phyloP scores from a whole-genome alignment of 768 basidiomycete genomes.

The Lanmaoa rubissima region DNA sequence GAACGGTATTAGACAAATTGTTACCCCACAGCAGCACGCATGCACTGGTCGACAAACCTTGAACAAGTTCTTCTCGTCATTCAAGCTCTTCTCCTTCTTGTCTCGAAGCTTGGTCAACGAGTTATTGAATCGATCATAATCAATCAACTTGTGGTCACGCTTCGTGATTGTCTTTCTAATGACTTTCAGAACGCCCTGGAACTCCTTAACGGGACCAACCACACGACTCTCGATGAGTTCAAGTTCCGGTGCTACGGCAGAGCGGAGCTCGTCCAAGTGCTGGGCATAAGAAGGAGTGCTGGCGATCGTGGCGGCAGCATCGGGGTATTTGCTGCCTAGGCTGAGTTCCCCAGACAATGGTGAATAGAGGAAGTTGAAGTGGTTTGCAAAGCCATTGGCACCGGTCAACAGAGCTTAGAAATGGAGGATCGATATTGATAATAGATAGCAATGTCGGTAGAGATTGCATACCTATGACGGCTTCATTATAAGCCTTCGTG shows the following conservation, averaged over 20 bases:
- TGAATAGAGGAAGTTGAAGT: constrained; percentile 61
- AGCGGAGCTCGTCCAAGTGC: constrained; percentile 79
- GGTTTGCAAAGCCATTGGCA: constrained; percentile 60
- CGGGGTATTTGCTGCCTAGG: constrained; percentile 74
- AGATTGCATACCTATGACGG: constrained; percentile 56
- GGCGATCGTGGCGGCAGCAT: constrained; percentile 70
- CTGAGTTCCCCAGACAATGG: constrained; percentile 77
- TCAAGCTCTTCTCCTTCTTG: constrained; percentile 96
- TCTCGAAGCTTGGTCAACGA: constrained; percentile 92
- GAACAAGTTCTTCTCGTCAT: constrained; percentile 95
- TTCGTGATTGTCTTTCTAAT: constrained; percentile 95
- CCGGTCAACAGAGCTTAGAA: constrained; percentile 61
- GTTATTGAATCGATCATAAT: constrained; percentile 97
- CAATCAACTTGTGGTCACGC: constrained; percentile 94
- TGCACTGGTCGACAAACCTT: constrained; percentile 52
- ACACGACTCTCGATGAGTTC: constrained; percentile 91
- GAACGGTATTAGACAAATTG: background rate
- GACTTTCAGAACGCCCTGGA: constrained; percentile 80
- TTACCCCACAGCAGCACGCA: background rate
- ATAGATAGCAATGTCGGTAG: background rate
- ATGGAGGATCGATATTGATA: constrained; percentile 1
- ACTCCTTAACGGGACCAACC: constrained; percentile 82
- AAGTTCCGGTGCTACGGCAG: constrained; percentile 81
- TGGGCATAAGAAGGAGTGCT: constrained; percentile 72
- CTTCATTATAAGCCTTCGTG: constrained; percentile 80